Conservation (phyloP, 148 eudicot genomes). For the Rhododendron ovatum region DNA sequence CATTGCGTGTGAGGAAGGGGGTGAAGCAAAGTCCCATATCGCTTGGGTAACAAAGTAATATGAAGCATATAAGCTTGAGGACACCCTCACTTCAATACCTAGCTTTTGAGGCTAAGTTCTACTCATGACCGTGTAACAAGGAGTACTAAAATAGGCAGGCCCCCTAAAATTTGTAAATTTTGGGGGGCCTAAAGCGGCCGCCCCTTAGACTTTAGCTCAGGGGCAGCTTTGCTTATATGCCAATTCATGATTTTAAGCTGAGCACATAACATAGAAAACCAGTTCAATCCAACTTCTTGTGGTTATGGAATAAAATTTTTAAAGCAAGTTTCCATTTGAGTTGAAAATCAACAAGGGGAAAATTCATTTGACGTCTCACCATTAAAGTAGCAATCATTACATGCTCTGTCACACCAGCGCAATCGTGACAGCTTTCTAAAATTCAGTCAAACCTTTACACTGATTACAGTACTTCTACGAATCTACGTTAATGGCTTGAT, state of each 20-base stretch:
- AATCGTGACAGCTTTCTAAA: background rate
- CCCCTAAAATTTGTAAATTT: no score
- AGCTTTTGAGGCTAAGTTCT: no score
- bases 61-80: no score
- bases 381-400: background rate
- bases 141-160: no score
- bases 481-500: background rate
- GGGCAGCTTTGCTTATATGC: background rate
- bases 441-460: background rate
- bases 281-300: background rate
- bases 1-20: no score
- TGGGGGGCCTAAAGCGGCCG: no score
- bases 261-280: background rate
- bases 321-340: background rate
- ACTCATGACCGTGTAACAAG: no score
- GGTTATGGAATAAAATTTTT: background rate
- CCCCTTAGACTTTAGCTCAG: no score
- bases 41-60: no score
- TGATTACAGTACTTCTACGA: background rate
- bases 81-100: no score
- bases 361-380: background rate
- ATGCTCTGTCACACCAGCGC: background rate
- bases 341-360: background rate
- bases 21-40: no score
- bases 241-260: background rate